Evolutionary conservation across 2,329 filamentous ascomycete genomes (phyloP), one percentile per base, ranked within the genome.

Genomic region (Sporothrix sp.): DNA sequence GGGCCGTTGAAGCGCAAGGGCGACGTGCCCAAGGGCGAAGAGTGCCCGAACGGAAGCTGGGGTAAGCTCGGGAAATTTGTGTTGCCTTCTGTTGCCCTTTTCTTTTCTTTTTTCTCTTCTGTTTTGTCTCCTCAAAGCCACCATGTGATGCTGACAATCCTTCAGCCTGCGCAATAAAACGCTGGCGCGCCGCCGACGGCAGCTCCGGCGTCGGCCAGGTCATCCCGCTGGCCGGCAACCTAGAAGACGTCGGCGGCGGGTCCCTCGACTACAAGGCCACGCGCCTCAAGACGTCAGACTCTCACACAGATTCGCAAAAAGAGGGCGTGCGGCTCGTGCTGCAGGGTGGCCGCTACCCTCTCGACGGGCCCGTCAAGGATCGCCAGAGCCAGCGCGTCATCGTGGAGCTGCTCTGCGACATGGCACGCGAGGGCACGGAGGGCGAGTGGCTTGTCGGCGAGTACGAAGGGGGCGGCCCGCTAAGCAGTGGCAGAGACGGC

Each of bases 321-420:
- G 81, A 93, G 58, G 90, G 91, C 1, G 60, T 95, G 10, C 75
- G 81, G 14, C 65, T 93, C 1, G 79, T 83, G 54, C 65, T 95
- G 45, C 71, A 74, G 52, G 81, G 81, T n/a, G 78, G 79, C 13
- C 72, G 69, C 40, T 71, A 75, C 54, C 68, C 67, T 10, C 62
- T 75, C 7, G 71, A 78, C 44, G 84, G 81, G 7, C 72, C 74
- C 48, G 70, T 73, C 50, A 71, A 43, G n/a, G 48, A 54, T 23
- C 53, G 56, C 42, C 54, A 54, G 51, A 48, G 78, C 53, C 85
- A 94, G 65, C 82, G 80, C 61, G 87, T 89, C 3, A 76, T 95
- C 9, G 78, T 97, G 49, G 86, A 95, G 60, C 89, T 97, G 59
- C 64, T 90, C 18, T 98, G 93, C 68, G 84, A 95, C 61, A 71